Evolutionary conservation across 2,329 filamentous ascomycete species (phyloP), one percentile per base, ranked within the genome.

Genomic region (Ophiobolus disseminans): DNA sequence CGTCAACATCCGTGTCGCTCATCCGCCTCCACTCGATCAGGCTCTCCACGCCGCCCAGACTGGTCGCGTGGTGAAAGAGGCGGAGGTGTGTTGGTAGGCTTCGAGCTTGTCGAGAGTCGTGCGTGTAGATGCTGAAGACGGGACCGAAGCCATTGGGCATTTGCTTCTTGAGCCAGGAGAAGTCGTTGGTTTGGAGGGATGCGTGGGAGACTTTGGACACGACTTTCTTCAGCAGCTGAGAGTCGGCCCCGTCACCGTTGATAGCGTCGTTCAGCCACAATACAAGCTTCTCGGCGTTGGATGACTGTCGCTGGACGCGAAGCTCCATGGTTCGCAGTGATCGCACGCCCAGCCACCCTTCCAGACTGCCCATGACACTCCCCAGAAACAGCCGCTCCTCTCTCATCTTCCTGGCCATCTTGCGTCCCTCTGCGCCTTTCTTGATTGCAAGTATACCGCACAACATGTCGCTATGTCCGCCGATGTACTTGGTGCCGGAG

Each of bases 21-120:
- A 99, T 94, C 38, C 88, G 84, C 50, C 94, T 82, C 94, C 94
- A 99, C 81, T 99, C 94, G 62, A 99, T 92, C 77, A 97, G 75
- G 66, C 90, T 94, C 82, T 97, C 94, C 8, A 97, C 91, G 4
- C 94, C 93, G 2, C 94, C 94, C 21, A 97, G 75, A 72, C 90
- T 95, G 2, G 94, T 99, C 5, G 94, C 94, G 74, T 99, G 94
- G 63, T 96, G 90, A 78, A 97, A 97, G 35, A 96, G 81, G 2
- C 79, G 70, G 69, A 97, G 75, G 72, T 89, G 89, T 65, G 87
- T 89, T 3, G 94, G 94, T 55, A 99, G 74, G 22, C 77, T 73
- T 57, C 80, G 83, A 3, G 94, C 92, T 41, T 82, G 68, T 1
- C 78, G 75, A 52, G 82, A 78, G 2, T 81, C 76, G 63, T 82